These are phyloP conservation scores for Aureobasidium melanogenum DNA, from an alignment of 2,329 filamentous ascomycete genomes.

Conservation along the genomic window DNA sequence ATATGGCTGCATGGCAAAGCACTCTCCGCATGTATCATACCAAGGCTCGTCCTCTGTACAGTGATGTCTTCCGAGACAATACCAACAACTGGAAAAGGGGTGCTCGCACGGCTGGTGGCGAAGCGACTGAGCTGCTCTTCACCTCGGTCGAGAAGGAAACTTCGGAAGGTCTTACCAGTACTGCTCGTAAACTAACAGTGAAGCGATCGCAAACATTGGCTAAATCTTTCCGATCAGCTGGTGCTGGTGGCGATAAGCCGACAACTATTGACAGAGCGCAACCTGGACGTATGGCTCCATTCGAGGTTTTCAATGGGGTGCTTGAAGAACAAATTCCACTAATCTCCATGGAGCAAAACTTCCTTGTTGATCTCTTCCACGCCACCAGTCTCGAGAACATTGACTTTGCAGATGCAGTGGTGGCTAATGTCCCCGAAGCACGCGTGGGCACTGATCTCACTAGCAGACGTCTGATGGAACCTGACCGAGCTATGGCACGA, in stretches of 20 bases:
- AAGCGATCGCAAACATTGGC: slow-evolving; percentile 86
- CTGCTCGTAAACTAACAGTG: slow-evolving; percentile 83
- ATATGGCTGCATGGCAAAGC: slow-evolving; percentile 70
- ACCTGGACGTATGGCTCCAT: slow-evolving; percentile 61
- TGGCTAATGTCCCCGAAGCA: slow-evolving; percentile 54
- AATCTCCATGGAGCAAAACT: slow-evolving; percentile 91
- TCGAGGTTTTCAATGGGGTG: slow-evolving; percentile 71
- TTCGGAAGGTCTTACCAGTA: slow-evolving; percentile 49
- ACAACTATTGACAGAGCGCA: slow-evolving; percentile 33
- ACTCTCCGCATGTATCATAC: slow-evolving; percentile 74
- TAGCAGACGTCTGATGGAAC: slow-evolving; percentile 71
- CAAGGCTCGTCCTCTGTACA: slow-evolving; percentile 67
- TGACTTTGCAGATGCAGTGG: slow-evolving; percentile 77
- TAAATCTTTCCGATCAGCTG: slow-evolving; percentile 59
- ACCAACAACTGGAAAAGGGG: slow-evolving; percentile 58
- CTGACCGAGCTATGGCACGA: slow-evolving; percentile 77
- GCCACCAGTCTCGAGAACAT: slow-evolving; percentile 71
- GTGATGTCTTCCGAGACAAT: slow-evolving; percentile 71
- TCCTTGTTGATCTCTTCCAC: slow-evolving; percentile 94
- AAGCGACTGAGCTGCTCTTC: slow-evolving; percentile 57
- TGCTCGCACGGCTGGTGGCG: slow-evolving; percentile 23
- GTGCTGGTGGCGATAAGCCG: slow-evolving; percentile 42
- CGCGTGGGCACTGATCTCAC: slow-evolving; percentile 61
- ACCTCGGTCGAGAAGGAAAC: slow-evolving; percentile 83
- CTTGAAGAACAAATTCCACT: slow-evolving; percentile 75